These are phyloP conservation scores for Bocquillonia castaneifolia DNA, from an alignment of 441 rosid genomes.

Conservation along the genomic window DNA sequence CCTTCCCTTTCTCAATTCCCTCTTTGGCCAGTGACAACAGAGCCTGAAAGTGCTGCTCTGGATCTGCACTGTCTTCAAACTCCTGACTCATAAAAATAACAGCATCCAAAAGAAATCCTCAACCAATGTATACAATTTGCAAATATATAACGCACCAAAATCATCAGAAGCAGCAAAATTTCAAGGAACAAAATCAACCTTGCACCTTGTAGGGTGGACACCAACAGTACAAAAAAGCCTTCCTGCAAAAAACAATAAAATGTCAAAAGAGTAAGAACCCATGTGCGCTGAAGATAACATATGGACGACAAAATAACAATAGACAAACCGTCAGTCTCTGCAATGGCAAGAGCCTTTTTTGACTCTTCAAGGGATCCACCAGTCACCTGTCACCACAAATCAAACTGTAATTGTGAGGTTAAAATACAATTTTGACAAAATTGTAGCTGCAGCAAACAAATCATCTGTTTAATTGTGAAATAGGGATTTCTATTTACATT, in stretches of 20 bases:
- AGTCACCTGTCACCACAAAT: conserved; percentile 53
- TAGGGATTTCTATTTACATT: not conserved
- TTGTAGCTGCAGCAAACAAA: not conserved
- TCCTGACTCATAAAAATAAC: conserved; percentile 44
- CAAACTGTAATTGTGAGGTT: not conserved
- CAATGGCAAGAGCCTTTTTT: conserved; percentile 84
- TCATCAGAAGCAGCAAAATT: conserved; percentile 4
- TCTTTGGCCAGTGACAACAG: conserved; percentile 69
- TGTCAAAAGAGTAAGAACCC: conserved; percentile 10
- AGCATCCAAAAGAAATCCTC: conserved; percentile 17
- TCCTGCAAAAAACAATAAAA: conserved; percentile 36
- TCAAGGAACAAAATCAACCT: conserved; percentile 33
- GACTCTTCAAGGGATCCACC: conserved; percentile 94
- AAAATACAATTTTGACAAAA: not conserved
- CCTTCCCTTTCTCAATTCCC: conserved; percentile 92
- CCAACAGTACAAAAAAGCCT: conserved; percentile 93
- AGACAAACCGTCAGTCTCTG: conserved; percentile 78
- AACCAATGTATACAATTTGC: not conserved
- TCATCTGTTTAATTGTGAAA: not conserved
- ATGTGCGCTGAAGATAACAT: not conserved
- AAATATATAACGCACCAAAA: conserved; percentile 13
- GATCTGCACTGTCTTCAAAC: conserved; percentile 84
- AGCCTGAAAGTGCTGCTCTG: conserved; percentile 78
- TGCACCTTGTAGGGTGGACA: conserved; percentile 94
- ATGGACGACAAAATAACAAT: not conserved